phyloP scores from a whole-genome alignment of 2,329 filamentous ascomycete genomes.

The Aspergillus japonicus region DNA sequence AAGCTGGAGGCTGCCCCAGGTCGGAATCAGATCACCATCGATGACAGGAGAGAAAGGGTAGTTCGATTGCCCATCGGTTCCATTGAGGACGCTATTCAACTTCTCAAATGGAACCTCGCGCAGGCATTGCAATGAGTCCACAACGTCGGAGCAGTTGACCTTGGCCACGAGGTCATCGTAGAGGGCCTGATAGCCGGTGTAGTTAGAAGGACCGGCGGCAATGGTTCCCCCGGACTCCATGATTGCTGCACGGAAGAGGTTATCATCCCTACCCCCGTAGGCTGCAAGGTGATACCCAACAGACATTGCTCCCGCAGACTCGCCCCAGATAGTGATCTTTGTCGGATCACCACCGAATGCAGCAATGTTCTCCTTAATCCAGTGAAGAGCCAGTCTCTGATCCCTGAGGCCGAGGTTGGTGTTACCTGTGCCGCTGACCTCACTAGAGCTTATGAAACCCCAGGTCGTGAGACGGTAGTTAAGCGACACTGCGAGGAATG shows the following conservation, averaged over 20 bases:
- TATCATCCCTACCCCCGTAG: constrained; percentile 55
- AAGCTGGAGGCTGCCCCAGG: constrained; percentile 56
- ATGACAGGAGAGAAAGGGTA: constrained; percentile 43
- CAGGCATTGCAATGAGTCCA: constrained; percentile 65
- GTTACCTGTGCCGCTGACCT: constrained; percentile 42
- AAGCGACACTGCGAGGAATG: constrained; percentile 55
- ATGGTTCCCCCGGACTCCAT: constrained; percentile 55
- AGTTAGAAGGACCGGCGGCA: constrained; percentile 40
- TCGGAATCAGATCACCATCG: constrained; percentile 58
- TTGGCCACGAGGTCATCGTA: constrained; percentile 62
- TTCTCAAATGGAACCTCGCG: constrained; percentile 58
- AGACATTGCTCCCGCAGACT: constrained; percentile 54
- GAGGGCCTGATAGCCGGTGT: constrained; percentile 42
- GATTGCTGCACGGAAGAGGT: constrained; percentile 55
- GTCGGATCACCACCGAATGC: constrained; percentile 35
- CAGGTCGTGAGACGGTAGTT: constrained; percentile 55
- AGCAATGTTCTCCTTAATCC: constrained; percentile 39
- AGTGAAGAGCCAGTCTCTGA: constrained; percentile 39
- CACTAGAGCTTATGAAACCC: constrained; percentile 53
- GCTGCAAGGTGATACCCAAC: constrained; percentile 54
- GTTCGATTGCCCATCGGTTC: constrained; percentile 36
- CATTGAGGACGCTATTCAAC: constrained; percentile 57
- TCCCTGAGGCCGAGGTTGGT: constrained; percentile 58
- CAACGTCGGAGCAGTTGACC: constrained; percentile 58
- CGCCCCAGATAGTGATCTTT: constrained; percentile 54